These are phyloP conservation scores for Botrytis hyacinthi DNA, from an alignment of 2,329 filamentous ascomycete genomes.

Conservation along the genomic window DNA sequence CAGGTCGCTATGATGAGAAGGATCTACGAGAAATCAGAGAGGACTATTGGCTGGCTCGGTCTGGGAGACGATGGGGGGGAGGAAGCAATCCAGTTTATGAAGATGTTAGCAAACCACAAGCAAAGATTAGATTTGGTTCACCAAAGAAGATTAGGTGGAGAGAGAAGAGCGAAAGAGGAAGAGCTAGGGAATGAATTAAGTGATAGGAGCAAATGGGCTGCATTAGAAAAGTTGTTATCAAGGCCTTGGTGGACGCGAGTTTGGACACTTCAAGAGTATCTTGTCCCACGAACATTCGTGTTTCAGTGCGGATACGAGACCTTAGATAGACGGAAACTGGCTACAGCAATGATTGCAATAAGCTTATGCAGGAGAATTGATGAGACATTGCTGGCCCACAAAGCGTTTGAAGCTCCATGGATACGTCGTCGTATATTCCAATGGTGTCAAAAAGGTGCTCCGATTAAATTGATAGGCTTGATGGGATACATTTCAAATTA, in stretches of 20 bases:
- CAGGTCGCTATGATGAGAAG: constrained; percentile 7
- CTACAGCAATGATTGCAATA: not conserved
- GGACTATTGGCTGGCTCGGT: constrained; percentile 1
- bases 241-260: constrained; percentile 23
- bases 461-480: constrained; percentile 14
- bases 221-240: constrained; percentile 15
- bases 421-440: constrained; percentile 19
- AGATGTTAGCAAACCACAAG: not conserved
- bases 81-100: not conserved
- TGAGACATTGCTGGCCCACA: constrained; percentile 17
- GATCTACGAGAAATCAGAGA: not conserved
- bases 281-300: constrained; percentile 18
- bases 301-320: constrained; percentile 18
- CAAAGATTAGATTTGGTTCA: not conserved
- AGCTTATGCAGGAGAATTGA: constrained; percentile 16
- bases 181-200: not conserved
- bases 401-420: constrained; percentile 21
- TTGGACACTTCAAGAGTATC: constrained; percentile 25
- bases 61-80: not conserved
- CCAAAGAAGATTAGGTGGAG: not conserved
- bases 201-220: constrained; percentile 1
- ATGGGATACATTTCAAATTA: constrained; percentile 20
- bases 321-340: not conserved
- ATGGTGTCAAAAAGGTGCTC: not conserved
- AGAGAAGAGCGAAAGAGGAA: not conserved